Evolutionary conservation across 2,329 filamentous ascomycete genomes (phyloP).

Genomic region (Cladosporium sp.): DNA sequence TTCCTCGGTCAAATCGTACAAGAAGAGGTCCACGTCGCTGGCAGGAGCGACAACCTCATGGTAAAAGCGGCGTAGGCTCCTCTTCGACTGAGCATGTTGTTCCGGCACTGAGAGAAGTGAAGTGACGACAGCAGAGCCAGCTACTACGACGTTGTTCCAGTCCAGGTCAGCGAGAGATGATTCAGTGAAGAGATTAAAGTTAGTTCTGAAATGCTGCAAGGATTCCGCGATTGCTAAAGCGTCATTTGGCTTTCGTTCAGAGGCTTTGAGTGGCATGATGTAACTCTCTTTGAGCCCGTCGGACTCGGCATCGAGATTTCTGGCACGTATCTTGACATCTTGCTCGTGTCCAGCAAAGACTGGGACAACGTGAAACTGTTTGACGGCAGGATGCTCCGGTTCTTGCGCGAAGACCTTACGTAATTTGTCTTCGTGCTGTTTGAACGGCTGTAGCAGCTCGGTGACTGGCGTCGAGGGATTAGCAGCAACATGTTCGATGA

Average conservation of each 20-base stretch:
- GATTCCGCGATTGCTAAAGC: constrained; percentile 64
- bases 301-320: constrained; percentile 55
- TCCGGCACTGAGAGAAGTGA: constrained; percentile 63
- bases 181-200: constrained; percentile 80
- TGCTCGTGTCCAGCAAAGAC: constrained; percentile 55
- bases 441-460: constrained; percentile 62
- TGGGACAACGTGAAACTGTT: constrained; percentile 60
- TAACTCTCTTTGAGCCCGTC: constrained; percentile 60
- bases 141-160: constrained; percentile 78
- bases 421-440: constrained; percentile 62
- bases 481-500: constrained; percentile 51
- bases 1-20: constrained; percentile 74
- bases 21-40: constrained; percentile 81
- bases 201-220: constrained; percentile 68
- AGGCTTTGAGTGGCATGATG: constrained; percentile 62
- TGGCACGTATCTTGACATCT: constrained; percentile 58
- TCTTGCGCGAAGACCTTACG: constrained; percentile 67
- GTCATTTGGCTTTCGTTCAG: constrained; percentile 59
- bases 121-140: constrained; percentile 77
- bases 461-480: constrained; percentile 52
- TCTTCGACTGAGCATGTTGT: constrained; percentile 43
- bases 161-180: constrained; percentile 69
- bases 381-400: constrained; percentile 55
- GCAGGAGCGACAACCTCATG: constrained; percentile 77
- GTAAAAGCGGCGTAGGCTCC: constrained; percentile 57